A percentile compares a stretch with the other conserved stretches of the same genome.
phyloP scores from a whole-genome alignment of 192 early-diverging fungal genomes.

The Coemansia sp. region DNA sequence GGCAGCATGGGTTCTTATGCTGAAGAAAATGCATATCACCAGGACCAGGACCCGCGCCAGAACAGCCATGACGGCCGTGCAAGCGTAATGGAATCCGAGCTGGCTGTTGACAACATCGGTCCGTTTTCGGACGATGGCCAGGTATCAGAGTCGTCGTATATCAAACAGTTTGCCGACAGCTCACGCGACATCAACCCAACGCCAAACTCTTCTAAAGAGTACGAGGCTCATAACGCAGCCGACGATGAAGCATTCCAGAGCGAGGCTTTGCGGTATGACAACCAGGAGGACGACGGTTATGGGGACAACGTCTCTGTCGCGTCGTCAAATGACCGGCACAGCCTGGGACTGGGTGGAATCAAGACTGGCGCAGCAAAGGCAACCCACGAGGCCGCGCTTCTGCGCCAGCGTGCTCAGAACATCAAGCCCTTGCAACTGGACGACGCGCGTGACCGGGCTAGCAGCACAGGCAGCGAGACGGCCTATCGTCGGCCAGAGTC shows the following conservation, averaged over 20 bases:
- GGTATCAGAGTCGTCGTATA: conserved; percentile 36
- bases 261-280: not conserved
- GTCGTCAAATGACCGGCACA: conserved; percentile 44
- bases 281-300: conserved; percentile 9
- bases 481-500: conserved; percentile 11
- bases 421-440: conserved; percentile 8
- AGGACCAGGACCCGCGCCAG: not conserved
- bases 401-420: conserved; percentile 38
- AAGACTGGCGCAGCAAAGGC: conserved; percentile 15
- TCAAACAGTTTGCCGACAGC: conserved; percentile 40
- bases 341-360: conserved; percentile 42
- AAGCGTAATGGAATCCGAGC: conserved; percentile 12
- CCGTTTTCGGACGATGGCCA: conserved; percentile 41
- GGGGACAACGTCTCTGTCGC: conserved; percentile 35
- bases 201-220: not conserved
- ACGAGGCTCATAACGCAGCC: conserved; percentile 1
- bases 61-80: not conserved
- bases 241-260: conserved; percentile 3
- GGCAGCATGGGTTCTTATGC: not conserved
- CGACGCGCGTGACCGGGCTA: conserved; percentile 12
- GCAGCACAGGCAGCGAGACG: conserved; percentile 19
- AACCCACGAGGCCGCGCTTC: conserved; percentile 13
- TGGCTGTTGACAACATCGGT: conserved; percentile 25
- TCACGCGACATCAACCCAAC: not conserved
- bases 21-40: not conserved